Evolutionary conservation across 805 yeast genomes (phyloP).

Genomic region (Candida hispaniensis): DNA sequence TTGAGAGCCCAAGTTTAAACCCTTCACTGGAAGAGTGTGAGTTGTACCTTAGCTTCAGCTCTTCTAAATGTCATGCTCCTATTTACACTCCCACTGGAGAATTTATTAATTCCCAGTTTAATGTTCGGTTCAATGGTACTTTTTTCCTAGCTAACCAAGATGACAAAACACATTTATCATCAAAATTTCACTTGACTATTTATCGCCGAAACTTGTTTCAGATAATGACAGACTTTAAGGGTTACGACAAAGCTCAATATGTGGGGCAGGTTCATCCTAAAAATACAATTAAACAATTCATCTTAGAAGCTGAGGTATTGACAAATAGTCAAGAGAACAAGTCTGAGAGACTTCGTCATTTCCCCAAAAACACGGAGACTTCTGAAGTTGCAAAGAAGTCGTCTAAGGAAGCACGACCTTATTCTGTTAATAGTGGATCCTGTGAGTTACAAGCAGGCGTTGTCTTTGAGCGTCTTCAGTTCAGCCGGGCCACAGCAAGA

Average conservation of each 20-base stretch:
- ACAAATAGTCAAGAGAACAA: constrained; percentile 20
- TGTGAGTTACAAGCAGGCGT: constrained; percentile 22
- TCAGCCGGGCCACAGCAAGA: constrained; percentile 28
- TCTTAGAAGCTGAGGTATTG: constrained; percentile 22
- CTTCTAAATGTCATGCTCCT: no score
- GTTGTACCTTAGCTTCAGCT: no score
- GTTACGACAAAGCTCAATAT: constrained; percentile 24
- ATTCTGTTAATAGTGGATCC: background rate
- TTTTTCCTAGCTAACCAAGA: no score
- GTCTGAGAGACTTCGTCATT: constrained; percentile 20
- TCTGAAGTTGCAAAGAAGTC: constrained; percentile 10
- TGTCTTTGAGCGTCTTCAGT: constrained; percentile 25
- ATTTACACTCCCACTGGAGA: no score
- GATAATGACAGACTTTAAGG: constrained; percentile 22
- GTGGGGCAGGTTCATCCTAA: constrained; percentile 19
- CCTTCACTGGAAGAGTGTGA: no score
- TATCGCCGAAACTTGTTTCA: constrained; percentile 25
- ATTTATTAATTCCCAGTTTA: no score
- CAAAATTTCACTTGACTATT: constrained; percentile 25
- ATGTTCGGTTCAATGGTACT: no score
- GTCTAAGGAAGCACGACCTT: constrained; percentile 12
- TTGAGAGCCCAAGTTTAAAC: no score
- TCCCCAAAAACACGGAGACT: constrained; percentile 21
- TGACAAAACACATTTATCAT: no score
- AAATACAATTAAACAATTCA: constrained; percentile 19